Conservation (phyloP, 2,329 filamentous ascomycete genomes). For the Dactylellina cionopaga region DNA sequence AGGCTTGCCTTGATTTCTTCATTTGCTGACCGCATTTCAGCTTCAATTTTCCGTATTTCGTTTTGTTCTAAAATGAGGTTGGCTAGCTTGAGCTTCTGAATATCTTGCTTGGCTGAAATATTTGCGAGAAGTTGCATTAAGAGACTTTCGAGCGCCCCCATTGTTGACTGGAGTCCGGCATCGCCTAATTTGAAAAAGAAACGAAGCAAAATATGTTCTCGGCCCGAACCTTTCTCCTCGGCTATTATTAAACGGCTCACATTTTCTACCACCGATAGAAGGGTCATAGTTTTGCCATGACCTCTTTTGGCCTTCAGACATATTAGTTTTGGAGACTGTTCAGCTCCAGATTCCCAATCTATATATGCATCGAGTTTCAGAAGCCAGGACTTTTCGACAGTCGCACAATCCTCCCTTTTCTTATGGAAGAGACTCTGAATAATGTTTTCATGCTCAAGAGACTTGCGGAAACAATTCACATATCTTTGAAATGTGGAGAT, state of each 20-base stretch:
- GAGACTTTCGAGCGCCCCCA: constrained; percentile 2
- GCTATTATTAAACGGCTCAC: background rate
- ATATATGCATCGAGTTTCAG: constrained; percentile 4
- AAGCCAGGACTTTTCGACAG: constrained; percentile 10
- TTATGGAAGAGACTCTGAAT: constrained; percentile 2
- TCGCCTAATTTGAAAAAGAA: constrained; percentile 31
- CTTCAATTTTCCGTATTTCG: constrained; percentile 1
- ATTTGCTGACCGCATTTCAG: background rate
- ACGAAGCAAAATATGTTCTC: constrained; percentile 1
- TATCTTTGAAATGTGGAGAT: constrained; percentile 3
- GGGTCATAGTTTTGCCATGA: constrained; percentile 27
- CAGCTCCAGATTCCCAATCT: constrained; percentile 4
- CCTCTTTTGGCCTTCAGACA: constrained; percentile 22
- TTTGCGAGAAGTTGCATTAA: constrained; percentile 7
- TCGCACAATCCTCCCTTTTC: constrained; percentile 9
- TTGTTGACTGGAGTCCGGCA: constrained; percentile 7
- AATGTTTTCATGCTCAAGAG: constrained; percentile 8
- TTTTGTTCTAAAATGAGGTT: constrained; percentile 4
- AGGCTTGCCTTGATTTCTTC: background rate
- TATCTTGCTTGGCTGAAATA: background rate
- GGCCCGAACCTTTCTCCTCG: background rate
- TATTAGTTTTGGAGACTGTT: background rate
- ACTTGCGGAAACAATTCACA: constrained; percentile 10
- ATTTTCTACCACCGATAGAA: constrained; percentile 14
- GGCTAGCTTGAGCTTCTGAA: background rate